A percentile compares a stretch with the other conserved stretches of the same genome.
Conservation (phyloP, 1,139 yeast species). For the Geotrichum cucujoidarum region DNA sequence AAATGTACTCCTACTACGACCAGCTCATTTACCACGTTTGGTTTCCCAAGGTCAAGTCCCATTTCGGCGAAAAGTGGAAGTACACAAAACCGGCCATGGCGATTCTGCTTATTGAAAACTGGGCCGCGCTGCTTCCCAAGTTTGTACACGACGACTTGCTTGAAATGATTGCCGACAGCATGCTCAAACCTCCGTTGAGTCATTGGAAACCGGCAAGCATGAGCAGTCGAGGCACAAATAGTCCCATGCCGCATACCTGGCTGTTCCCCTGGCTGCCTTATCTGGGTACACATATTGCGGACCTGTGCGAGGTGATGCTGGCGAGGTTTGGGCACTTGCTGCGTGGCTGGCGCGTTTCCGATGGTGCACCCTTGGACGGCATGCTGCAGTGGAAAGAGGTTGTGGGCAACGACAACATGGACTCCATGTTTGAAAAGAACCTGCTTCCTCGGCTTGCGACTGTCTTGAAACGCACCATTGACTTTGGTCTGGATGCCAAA, state of each 20-base stretch:
- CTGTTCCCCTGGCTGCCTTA: conserved; percentile 46
- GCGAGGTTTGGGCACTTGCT: conserved; percentile 36
- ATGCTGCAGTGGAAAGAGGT: conserved; percentile 40
- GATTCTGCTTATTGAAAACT: conserved; percentile 39
- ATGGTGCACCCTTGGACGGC: conserved; percentile 31
- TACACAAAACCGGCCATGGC: conserved; percentile 33
- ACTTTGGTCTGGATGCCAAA: neutral
- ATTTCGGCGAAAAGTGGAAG: conserved; percentile 37
- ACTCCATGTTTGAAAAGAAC: conserved; percentile 27
- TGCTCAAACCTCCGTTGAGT: conserved; percentile 35
- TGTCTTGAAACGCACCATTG: conserved; percentile 19
- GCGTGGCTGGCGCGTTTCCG: conserved; percentile 36
- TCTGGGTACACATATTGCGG: conserved; percentile 25
- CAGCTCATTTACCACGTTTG: conserved; percentile 37
- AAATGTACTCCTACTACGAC: conserved; percentile 33
- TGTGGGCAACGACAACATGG: conserved; percentile 35
- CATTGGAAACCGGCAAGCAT: conserved; percentile 37
- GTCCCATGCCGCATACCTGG: conserved; percentile 38
- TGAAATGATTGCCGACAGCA: conserved; percentile 37
- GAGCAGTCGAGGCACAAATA: conserved; percentile 1
- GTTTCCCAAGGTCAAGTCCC: conserved; percentile 35
- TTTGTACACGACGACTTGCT: conserved; percentile 34
- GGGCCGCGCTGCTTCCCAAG: conserved; percentile 41
- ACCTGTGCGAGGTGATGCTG: conserved; percentile 32
- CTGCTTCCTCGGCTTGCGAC: conserved; percentile 38